A percentile compares a stretch with the other conserved stretches of the same genome.
phyloP scores from a whole-genome alignment of 257 asterid genomes.

The Gentiana macrophylla region DNA sequence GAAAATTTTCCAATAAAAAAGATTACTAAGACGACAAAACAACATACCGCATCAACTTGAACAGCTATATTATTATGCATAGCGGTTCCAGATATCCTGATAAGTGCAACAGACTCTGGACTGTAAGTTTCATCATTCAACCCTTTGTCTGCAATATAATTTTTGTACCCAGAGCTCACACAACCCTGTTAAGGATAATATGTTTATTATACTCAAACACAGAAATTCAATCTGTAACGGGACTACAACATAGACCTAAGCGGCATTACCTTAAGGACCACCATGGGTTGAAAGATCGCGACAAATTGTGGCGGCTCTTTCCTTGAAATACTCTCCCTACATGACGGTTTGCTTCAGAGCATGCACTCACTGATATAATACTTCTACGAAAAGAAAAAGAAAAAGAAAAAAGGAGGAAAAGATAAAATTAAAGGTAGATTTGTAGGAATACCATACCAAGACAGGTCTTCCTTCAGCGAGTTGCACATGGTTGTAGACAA shows the following conservation, averaged over 20 bases:
- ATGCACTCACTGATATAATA: constrained; percentile 8
- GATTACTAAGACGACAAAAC: constrained; percentile 1
- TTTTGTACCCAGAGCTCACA: constrained; percentile 81
- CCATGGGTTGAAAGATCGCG: constrained; percentile 86
- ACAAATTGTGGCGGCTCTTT: constrained; percentile 95
- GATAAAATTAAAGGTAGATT: not conserved
- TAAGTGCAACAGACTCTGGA: constrained; percentile 72
- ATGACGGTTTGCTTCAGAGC: constrained; percentile 6
- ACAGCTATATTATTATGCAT: constrained; percentile 62
- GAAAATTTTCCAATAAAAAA: not conserved
- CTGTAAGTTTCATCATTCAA: constrained; percentile 91
- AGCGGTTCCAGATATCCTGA: constrained; percentile 74
- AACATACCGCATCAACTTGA: constrained; percentile 91
- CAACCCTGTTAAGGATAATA: constrained; percentile 53
- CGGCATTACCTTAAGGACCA: constrained; percentile 67
- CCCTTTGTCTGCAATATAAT: constrained; percentile 83
- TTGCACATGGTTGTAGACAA: constrained; percentile 61
- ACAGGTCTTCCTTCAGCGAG: constrained; percentile 87
- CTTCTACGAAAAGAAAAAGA: constrained; percentile 10
- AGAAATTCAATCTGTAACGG: no score
- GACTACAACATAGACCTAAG: not conserved
- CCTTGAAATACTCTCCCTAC: constrained; percentile 90
- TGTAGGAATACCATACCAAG: constrained; percentile 42
- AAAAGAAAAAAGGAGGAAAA: not conserved
- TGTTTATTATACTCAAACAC: no score